phyloP scores from a whole-genome alignment of 768 basidiomycete species.

The Boletales sp. region DNA sequence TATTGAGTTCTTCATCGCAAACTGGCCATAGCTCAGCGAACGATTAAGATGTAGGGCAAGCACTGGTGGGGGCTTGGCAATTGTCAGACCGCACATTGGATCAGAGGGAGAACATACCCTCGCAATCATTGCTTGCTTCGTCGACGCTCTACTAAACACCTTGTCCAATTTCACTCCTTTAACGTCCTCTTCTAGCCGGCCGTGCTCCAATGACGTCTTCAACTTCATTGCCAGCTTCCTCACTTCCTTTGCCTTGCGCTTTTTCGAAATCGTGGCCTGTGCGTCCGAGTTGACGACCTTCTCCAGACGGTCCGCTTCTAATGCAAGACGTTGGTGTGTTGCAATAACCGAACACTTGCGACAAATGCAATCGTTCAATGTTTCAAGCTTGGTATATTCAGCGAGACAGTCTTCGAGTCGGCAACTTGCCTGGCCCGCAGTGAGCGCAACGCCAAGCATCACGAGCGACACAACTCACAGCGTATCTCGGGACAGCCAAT shows the following conservation, averaged over 20 bases:
- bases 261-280: slow-evolving; percentile 64
- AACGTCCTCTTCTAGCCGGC: slow-evolving; percentile 79
- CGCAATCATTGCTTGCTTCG: slow-evolving; percentile 91
- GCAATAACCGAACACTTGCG: slow-evolving; percentile 84
- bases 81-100: slow-evolving; percentile 14
- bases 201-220: slow-evolving; percentile 61
- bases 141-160: slow-evolving; percentile 68
- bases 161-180: slow-evolving; percentile 79
- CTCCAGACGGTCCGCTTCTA: slow-evolving; percentile 60
- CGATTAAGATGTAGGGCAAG: slow-evolving; percentile 90
- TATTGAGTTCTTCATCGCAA: slow-evolving; percentile 80
- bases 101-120: slow-evolving; percentile 45
- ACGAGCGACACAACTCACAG: slow-evolving; percentile 41
- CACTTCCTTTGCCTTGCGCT: slow-evolving; percentile 70
- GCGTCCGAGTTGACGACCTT: slow-evolving; percentile 27
- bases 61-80: slow-evolving; percentile 71
- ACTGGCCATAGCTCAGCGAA: slow-evolving; percentile 75
- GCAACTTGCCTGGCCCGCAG: slow-evolving; percentile 49
- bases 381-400: slow-evolving; percentile 86
- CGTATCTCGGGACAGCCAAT: slow-evolving; percentile 63
- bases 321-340: slow-evolving; percentile 61
- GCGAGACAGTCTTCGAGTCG: slow-evolving; percentile 78
- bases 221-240: slow-evolving; percentile 61
- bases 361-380: slow-evolving; percentile 89
- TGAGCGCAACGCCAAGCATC: slow-evolving; percentile 7